phyloP scores from a whole-genome alignment of 345 rosid genomes.

The Euphorbia tirucalli region DNA sequence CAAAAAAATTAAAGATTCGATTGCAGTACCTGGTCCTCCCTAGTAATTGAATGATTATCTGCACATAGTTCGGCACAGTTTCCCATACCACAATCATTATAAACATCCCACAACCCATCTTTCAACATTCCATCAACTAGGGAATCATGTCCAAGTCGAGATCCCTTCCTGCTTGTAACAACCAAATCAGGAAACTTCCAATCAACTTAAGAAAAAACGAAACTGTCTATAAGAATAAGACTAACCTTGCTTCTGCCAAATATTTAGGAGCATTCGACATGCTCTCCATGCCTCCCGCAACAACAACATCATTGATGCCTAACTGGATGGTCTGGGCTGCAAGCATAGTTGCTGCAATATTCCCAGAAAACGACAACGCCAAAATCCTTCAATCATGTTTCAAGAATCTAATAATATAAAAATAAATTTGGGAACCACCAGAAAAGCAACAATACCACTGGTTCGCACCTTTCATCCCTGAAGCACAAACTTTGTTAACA shows the following conservation, averaged over 20 bases:
- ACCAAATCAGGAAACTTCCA: constrained; percentile 22
- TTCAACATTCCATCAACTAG: constrained; percentile 94
- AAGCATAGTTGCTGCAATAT: constrained; percentile 77
- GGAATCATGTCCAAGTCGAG: constrained; percentile 90
- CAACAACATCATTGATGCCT: constrained; percentile 87
- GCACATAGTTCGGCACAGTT: constrained; percentile 93
- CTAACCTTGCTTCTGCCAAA: constrained; percentile 84
- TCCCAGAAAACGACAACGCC: background rate
- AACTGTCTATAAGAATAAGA: constrained; percentile 8
- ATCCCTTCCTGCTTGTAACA: constrained; percentile 74
- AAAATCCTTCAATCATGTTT: background rate
- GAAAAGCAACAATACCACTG: constrained; percentile 6
- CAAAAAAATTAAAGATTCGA: no score
- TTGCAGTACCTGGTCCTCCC: constrained; percentile 78
- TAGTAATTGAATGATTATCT: constrained; percentile 59
- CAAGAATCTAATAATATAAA: background rate
- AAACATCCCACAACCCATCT: constrained; percentile 98
- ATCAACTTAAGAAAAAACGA: background rate
- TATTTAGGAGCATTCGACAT: constrained; percentile 97
- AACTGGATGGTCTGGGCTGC: constrained; percentile 94
- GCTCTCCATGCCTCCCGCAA: constrained; percentile 99
- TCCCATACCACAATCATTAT: constrained; percentile 91
- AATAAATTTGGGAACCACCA: background rate
- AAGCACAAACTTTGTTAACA: constrained; percentile 95
- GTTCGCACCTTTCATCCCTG: constrained; percentile 92